A percentile compares a stretch with the other conserved stretches of the same genome.
These are phyloP conservation scores for Monotropa hypopitys DNA, from an alignment of 179 eudicot genomes.

Conservation along the genomic window DNA sequence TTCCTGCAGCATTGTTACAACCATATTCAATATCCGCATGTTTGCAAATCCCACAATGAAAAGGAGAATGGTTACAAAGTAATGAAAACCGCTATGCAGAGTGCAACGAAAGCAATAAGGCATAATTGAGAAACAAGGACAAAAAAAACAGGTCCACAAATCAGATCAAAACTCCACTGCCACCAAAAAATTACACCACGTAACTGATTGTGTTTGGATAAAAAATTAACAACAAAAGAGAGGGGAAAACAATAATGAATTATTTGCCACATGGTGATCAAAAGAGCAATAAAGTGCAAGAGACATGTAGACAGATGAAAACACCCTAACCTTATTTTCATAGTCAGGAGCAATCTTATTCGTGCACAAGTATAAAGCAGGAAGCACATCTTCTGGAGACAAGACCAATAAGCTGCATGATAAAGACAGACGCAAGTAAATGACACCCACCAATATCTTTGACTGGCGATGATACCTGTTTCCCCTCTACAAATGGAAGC, in stretches of 20 bases:
- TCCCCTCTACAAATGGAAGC: neutral
- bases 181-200: neutral
- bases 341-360: conserved; percentile 95
- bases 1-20: conserved; percentile 37
- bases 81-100: too few relatives aligned
- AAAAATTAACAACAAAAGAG: neutral
- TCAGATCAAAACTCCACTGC: neutral
- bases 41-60: neutral
- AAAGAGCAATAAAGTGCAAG: neutral
- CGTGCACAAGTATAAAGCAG: conserved; percentile 89
- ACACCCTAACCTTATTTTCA: conserved; percentile 66
- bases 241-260: neutral
- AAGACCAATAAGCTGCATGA: conserved; percentile 66
- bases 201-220: neutral
- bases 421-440: conserved; percentile 2
- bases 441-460: neutral
- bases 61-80: neutral
- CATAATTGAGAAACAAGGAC: neutral
- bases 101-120: neutral
- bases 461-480: neutral
- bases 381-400: conserved; percentile 85
- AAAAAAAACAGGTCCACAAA: neutral
- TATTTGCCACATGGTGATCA: neutral
- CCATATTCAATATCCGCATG: conserved; percentile 1
- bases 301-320: neutral